Evolutionary conservation across 129 eudicot genomes (phyloP), one percentile per base, ranked within the genome.

Genomic region (Heracleum sosnowskyi): DNA sequence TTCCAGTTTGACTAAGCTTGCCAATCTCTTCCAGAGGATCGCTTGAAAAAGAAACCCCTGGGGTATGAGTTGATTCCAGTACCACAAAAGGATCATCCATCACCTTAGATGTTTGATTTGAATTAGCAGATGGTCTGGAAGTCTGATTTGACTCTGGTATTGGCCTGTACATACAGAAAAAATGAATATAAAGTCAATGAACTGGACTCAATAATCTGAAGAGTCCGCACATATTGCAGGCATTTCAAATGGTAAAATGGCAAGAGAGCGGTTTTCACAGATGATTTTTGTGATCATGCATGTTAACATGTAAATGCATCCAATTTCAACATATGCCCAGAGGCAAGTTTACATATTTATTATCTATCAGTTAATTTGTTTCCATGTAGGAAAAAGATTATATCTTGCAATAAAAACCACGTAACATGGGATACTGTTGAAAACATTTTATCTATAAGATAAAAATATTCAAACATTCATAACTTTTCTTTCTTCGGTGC

Each of bases 1-100:
- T 88, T 57, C 83, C 86, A 55, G 89, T 82, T 82, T 87, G 90
- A 69, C 83, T 74, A 41, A 78, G 82, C 77, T 90, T 87, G 82
- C 85, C 74, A 63, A 85, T 82, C 70, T 91, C 86, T 75, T 89
- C 91, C 79, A 90, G 81, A 39, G 97, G 97, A 86, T 90, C 97
- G 47, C 71, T 76, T 45, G 79, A 84, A 53, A 76, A 80, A 53
- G 92, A 85, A 55, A 84, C 78, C 49, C 69, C 83, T 57, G 88
- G 82, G 42, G 89, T 80, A 33, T 90, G 78, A 72, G 82, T 84
- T 41, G 98, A 90, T 41, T 80, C 92, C 44, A 91, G 78, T 79
- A 85, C 92, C 47, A 82, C 94, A 84, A 92, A 95, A 57, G 97
- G 96, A 77, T 95, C 91, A 42, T 90, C 91, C 66, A 83, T 46